Evolutionary conservation across 2,329 filamentous ascomycete genomes (phyloP), one percentile per base, ranked within the genome.

Genomic region (Whalleya microplaca): DNA sequence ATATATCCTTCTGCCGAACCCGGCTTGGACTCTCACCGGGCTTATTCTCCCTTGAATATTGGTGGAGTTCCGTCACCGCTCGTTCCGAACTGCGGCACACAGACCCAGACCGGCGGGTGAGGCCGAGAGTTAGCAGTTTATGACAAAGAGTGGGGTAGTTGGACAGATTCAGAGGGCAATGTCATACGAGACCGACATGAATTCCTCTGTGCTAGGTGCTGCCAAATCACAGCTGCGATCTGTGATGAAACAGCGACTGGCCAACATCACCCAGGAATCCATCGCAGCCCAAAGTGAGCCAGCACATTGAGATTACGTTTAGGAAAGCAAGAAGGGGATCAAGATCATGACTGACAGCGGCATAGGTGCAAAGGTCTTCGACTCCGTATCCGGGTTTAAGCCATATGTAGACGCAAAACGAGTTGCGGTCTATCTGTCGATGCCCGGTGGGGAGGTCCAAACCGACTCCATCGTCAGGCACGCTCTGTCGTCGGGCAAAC

Each of bases 371-470:
- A 78, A 77, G 64, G 86, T 91, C 20, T 88, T 87, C 63, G 81
- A 85, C 51, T 78, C 82, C 6, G 76, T 97, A 40, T 78, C 88
- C 44, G 78, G 81, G 10, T 84, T 93, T 66, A 81, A 84, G 48
- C 89, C 92, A 52, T 99, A 96, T 72, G 78, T 85, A 61, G 80
- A 87, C 52, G 93, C 95, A 42, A 82, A 80, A 58, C 83, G 85
- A 51, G 84, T 99, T 68, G 92, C 91, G 65, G 82, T 99, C 54
- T 99, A 96, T 72, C 80, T 99, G 16, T 95, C 94, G 10, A 99
- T 99, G 95, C 92, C 93, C 0, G 78, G 80, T 9, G 89, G 88
- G 21, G 95, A 99, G 76, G 84, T 96, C 21, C 91, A 92, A 65
- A 99, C 95, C 1, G 86, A 88, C 49, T 78, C 81, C 47, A 91